Conservation (phyloP, 305 asterid species). For the Solanum chacoense region DNA sequence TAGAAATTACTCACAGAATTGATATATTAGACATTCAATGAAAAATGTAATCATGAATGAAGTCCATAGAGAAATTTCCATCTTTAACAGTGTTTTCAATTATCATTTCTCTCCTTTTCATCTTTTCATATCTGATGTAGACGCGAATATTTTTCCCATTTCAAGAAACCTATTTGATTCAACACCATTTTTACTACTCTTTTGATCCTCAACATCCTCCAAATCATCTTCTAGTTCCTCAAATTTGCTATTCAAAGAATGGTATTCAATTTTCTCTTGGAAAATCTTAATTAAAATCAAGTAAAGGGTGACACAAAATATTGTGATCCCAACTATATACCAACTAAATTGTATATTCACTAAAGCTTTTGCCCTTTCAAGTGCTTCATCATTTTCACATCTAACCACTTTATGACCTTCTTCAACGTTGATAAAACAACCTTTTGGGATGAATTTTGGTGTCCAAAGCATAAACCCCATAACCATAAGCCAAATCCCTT, state of each 20-base stretch:
- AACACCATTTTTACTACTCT: slow-evolving; percentile 7
- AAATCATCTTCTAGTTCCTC: slow-evolving; percentile 8
- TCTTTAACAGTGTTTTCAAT: background rate
- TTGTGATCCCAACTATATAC: slow-evolving; percentile 31
- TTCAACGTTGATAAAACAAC: slow-evolving; percentile 53
- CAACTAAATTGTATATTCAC: slow-evolving; percentile 45
- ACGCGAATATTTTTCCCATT: slow-evolving; percentile 15
- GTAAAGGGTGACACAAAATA: slow-evolving; percentile 27
- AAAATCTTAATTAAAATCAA: slow-evolving; percentile 16
- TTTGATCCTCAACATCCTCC: slow-evolving; percentile 49
- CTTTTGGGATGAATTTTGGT: slow-evolving; percentile 51
- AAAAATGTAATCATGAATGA: background rate
- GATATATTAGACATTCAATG: background rate
- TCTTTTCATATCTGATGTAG: slow-evolving; percentile 30
- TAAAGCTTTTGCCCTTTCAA: slow-evolving; percentile 50
- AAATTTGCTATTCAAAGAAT: slow-evolving; percentile 8
- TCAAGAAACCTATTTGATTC: slow-evolving; percentile 21
- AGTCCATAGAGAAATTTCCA: background rate
- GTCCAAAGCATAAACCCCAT: slow-evolving; percentile 89
- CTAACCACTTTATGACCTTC: slow-evolving; percentile 55
- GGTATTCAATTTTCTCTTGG: slow-evolving; percentile 16
- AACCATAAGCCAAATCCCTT: slow-evolving; percentile 72
- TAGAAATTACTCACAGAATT: background rate
- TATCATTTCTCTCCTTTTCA: background rate
- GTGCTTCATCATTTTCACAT: slow-evolving; percentile 43